These are phyloP conservation scores for Mucor mucedo DNA, from an alignment of 371 early-diverging fungal species.

Conservation along the genomic window DNA sequence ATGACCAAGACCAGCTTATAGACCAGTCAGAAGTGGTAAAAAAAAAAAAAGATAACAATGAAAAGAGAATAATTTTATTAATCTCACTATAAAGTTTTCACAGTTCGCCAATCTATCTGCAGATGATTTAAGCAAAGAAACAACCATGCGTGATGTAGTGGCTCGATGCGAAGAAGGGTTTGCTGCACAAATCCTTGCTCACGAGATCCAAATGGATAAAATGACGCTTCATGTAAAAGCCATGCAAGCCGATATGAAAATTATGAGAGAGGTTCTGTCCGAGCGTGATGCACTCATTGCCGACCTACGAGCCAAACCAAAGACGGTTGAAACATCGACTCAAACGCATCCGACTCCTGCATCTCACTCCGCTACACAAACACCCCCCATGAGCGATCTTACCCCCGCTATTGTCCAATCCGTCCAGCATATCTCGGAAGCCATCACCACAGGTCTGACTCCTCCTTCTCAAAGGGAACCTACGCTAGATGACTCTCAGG, in stretches of 20 bases:
- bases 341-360: not conserved
- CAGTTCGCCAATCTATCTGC: slow-evolving; percentile 10
- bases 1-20: not conserved
- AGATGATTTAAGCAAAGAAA: slow-evolving; percentile 15
- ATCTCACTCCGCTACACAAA: not conserved
- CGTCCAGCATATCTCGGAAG: slow-evolving; percentile 10
- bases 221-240: slow-evolving; percentile 6
- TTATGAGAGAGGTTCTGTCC: slow-evolving; percentile 15
- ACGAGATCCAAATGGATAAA: slow-evolving; percentile 21
- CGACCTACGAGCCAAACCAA: not conserved
- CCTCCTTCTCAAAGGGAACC: not conserved
- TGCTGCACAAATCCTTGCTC: slow-evolving; percentile 23
- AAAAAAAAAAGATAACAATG: not conserved
- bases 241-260: slow-evolving; percentile 10
- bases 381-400: not conserved
- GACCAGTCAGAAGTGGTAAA: not conserved
- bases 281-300: slow-evolving; percentile 24
- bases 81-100: not conserved
- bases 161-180: slow-evolving; percentile 44
- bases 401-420: slow-evolving; percentile 1
- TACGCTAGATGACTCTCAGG: not conserved
- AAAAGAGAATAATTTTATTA: not conserved
- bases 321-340: not conserved
- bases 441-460: slow-evolving; percentile 5
- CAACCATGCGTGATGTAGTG: slow-evolving; percentile 41